Conservation (phyloP, 2,329 filamentous ascomycete species). For the Pseudogymnoascus sp. region DNA sequence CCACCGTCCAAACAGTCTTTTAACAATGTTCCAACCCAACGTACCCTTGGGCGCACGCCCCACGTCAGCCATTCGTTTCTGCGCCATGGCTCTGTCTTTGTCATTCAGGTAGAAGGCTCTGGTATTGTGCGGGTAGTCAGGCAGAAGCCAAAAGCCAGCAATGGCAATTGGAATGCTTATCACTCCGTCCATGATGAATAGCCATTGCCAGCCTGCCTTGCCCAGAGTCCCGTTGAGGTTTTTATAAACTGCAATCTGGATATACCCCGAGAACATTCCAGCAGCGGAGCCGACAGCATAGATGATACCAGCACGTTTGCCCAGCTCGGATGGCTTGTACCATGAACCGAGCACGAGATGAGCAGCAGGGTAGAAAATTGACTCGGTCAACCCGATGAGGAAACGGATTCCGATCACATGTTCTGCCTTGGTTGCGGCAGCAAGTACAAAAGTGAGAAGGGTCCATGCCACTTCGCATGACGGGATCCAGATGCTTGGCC, state of each 20-base stretch:
- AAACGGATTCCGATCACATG: not conserved
- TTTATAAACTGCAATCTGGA: conserved; percentile 38
- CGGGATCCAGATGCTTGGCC: conserved; percentile 29
- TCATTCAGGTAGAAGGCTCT: conserved; percentile 38
- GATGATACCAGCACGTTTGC: conserved; percentile 36
- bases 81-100: not conserved
- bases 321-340: conserved; percentile 44
- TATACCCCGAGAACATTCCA: conserved; percentile 42
- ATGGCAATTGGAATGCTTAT: conserved; percentile 46
- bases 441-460: not conserved
- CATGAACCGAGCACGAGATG: conserved; percentile 44
- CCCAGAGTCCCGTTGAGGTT: conserved; percentile 14
- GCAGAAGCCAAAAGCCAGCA: conserved; percentile 40
- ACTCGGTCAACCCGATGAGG: conserved; percentile 21
- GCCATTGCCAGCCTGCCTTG: conserved; percentile 39
- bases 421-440: not conserved
- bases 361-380: conserved; percentile 39
- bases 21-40: conserved; percentile 15
- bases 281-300: conserved; percentile 39
- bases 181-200: conserved; percentile 44
- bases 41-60: not conserved
- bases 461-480: not conserved
- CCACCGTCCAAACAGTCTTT: conserved; percentile 35
- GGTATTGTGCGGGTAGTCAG: conserved; percentile 43
- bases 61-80: not conserved